Percentiles rank a stretch among this genome's conserved stretches.
phyloP scores from a whole-genome alignment of 192 early-diverging fungal genomes.

The Coemansia sp. region DNA sequence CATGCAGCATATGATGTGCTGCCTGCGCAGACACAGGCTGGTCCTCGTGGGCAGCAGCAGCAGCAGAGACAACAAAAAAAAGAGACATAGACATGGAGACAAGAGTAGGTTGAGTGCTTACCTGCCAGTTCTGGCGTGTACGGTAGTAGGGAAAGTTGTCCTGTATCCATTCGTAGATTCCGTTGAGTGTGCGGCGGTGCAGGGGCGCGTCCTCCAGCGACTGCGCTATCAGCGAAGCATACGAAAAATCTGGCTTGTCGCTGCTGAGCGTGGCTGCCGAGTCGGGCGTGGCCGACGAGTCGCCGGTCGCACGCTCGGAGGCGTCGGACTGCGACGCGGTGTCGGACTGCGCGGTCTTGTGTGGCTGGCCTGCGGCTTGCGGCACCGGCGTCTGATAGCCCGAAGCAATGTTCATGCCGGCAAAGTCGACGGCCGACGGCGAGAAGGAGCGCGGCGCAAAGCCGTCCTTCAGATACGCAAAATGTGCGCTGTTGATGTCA shows the following conservation, averaged over 20 bases:
- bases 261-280: slow-evolving; percentile 23
- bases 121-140: slow-evolving; percentile 63
- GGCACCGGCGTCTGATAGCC: slow-evolving; percentile 49
- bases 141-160: slow-evolving; percentile 79
- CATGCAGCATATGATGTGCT: not conserved
- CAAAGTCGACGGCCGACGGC: slow-evolving; percentile 53
- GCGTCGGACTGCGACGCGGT: slow-evolving; percentile 13
- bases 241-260: slow-evolving; percentile 77
- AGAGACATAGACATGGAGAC: not conserved
- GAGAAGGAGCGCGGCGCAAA: slow-evolving; percentile 45
- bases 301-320: not conserved
- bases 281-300: not conserved
- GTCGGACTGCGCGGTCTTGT: slow-evolving; percentile 12
- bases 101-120: slow-evolving; percentile 18
- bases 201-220: slow-evolving; percentile 70
- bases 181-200: slow-evolving; percentile 75
- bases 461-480: slow-evolving; percentile 48
- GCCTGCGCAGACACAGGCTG: not conserved
- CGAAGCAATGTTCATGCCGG: slow-evolving; percentile 50
- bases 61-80: not conserved
- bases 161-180: slow-evolving; percentile 85
- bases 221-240: slow-evolving; percentile 81
- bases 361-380: slow-evolving; percentile 28
- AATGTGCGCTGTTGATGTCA: slow-evolving; percentile 40
- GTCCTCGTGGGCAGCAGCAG: not conserved